Evolutionary conservation across 2,329 filamentous ascomycete species (phyloP), one percentile per base, ranked within the genome.

Genomic region (Lomentospora prolificans): DNA sequence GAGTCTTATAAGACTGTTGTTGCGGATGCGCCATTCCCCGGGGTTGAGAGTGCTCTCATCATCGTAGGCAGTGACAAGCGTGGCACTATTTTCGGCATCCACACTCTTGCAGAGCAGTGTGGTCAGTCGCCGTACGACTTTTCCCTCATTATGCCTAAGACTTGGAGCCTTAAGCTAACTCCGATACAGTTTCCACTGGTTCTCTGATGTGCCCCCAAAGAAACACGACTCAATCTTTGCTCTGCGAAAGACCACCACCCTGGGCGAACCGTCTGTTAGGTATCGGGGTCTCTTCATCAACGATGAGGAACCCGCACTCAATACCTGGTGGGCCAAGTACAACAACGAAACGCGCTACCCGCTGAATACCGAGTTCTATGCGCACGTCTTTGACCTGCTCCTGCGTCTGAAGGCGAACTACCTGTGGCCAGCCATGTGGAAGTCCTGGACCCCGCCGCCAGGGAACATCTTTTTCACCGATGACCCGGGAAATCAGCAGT

Each of bases 21-120:
- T 3, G 74, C 89, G 1, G 67, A 77, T 14, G 70, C 76, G 27
- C 85, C 85, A 0, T 65, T 84, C 10, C 72, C 76, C 2, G 81
- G 79, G 19, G 77, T 80, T 24, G 63, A 74, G 0, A 72, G 73
- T 58, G 85, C 85, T 1, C 71, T 89, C 17, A 80, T 89, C 1
- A 82, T 90, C 65, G 83, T 80, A 30, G 85, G 83, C 9, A 84
- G 80, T 63, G 84, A 89, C 64, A 67, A 73, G 2, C 74, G 85
- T 59, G 84, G 83, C 12, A 80, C 82, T 2, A 86, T 89, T 55
- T 89, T 79, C 62, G 86, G 86, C 9, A 71, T 87, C 19, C 89
- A 89, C 68, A 84, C 85, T 60, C 67, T 89, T 51, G 86, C 82
- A 22, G 84, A 88, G 67, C 84, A 89, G 65, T 87, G 89, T 57